phyloP scores from a whole-genome alignment of 352 stramenopile genomes.

The Phytophthora idaei region DNA sequence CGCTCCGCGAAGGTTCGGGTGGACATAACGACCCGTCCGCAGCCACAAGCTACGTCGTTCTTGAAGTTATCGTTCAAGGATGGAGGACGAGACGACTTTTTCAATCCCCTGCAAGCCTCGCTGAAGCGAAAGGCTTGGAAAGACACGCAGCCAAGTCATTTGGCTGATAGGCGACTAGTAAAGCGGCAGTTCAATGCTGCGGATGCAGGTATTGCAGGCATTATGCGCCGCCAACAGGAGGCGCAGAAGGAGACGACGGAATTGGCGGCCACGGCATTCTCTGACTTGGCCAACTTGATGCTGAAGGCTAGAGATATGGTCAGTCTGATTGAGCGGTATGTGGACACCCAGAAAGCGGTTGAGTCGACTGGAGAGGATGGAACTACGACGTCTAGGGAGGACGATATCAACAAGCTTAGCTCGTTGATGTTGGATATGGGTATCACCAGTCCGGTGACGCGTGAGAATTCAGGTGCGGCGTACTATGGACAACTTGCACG shows the following conservation, averaged over 20 bases:
- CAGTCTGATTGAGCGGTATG: slow-evolving; percentile 91
- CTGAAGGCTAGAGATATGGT: slow-evolving; percentile 92
- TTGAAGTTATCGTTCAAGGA: slow-evolving; percentile 91
- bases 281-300: slow-evolving; percentile 91
- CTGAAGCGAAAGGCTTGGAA: slow-evolving; percentile 76
- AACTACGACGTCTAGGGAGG: slow-evolving; percentile 33
- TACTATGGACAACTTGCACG: slow-evolving; percentile 93
- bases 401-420: slow-evolving; percentile 82
- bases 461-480: slow-evolving; percentile 84
- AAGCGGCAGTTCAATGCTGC: slow-evolving; percentile 81
- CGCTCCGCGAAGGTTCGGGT: slow-evolving; percentile 86
- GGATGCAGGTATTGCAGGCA: slow-evolving; percentile 82
- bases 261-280: slow-evolving; percentile 84
- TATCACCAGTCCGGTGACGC: slow-evolving; percentile 92
- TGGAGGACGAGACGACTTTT: slow-evolving; percentile 84
- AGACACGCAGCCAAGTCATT: slow-evolving; percentile 76
- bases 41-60: slow-evolving; percentile 56
- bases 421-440: slow-evolving; percentile 93
- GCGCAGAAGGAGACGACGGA: slow-evolving; percentile 83
- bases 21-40: slow-evolving; percentile 54
- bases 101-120: slow-evolving; percentile 70
- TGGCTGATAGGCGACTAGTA: slow-evolving; percentile 73
- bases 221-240: slow-evolving; percentile 80
- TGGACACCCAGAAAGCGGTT: slow-evolving; percentile 74
- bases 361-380: slow-evolving; percentile 33